Evolutionary conservation across 768 basidiomycete genomes (phyloP), one percentile per base, ranked within the genome.

Genomic region (Pulveroboletus ravenelii): DNA sequence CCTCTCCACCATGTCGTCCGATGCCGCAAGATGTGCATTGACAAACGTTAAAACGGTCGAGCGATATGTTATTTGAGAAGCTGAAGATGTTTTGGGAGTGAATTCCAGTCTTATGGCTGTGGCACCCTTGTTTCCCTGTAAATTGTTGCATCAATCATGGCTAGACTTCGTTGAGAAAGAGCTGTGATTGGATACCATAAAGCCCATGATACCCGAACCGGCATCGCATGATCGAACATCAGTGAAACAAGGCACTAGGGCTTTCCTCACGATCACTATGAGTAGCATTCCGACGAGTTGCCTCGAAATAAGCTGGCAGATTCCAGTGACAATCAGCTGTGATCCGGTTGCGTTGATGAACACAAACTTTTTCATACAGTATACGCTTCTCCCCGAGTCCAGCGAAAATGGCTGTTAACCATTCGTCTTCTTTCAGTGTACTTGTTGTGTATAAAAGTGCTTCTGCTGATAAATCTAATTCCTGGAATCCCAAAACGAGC

Each of bases 221-320:
- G 79, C 80, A 0, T 76, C 69, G 17, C 74, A 66, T 6, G 74
- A 75, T 50, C 66, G 72, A 31, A 87, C 66, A 36, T 82, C 75
- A 25, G 72, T 68, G 53, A 92, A 85, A 54, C 76, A 78, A 3
- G 60, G 30, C 6, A 65, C 67, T 37, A 87, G 55, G 0, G 63
- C 54, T 48, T 77, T 84, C 65, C 80, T 85, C 8, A 79, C 82
- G 37, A 92, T 70, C 27, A 87, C 66, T 10, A 92, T 61, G 17
- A 92, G 67, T n/a, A 92, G 71, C 75, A 90, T 87, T 32, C 90
- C 90, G 34, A 92, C 89, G 17, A 93, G 83, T 62, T 90, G 90
- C 57, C 78, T 86, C 3, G 86, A 88, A 13, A 70, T 72, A 30
- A 92, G 72, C 88, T 91, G 43, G n/a, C 1, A 41, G 20, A 6